Percentiles rank a stretch among this genome's conserved stretches.
phyloP scores from a whole-genome alignment of 2,329 filamentous ascomycete species.

The Metarhizium robertsii region DNA sequence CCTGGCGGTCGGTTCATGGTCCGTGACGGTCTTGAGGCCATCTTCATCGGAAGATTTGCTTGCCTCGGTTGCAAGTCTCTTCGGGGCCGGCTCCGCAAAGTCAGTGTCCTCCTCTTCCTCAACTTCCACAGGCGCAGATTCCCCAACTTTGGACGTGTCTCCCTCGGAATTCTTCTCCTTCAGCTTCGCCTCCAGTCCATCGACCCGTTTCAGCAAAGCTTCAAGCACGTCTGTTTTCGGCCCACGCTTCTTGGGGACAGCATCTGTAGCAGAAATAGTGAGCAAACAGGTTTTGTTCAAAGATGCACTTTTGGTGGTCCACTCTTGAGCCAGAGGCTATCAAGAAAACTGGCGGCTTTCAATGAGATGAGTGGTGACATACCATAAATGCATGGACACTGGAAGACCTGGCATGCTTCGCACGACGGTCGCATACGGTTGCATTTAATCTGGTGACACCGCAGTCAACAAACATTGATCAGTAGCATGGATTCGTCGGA shows the following conservation, averaged over 20 bases:
- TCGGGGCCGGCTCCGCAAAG: conserved; percentile 27
- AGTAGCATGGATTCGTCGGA: background rate
- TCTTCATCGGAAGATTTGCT: conserved; percentile 14
- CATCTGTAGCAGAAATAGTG: conserved; percentile 44
- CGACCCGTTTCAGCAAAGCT: conserved; percentile 73
- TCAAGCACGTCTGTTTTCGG: conserved; percentile 87
- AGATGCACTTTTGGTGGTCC: background rate
- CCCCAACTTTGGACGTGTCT: background rate
- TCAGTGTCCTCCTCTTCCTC: conserved; percentile 2
- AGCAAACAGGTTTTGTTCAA: background rate
- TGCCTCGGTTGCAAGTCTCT: conserved; percentile 28
- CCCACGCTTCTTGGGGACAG: conserved; percentile 79
- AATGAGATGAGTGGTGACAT: conserved; percentile 21
- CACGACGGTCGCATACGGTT: conserved; percentile 77
- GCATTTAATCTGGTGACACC: conserved; percentile 69
- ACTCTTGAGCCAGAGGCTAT: background rate
- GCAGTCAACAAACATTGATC: background rate
- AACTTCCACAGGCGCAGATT: background rate
- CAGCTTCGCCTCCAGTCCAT: conserved; percentile 72
- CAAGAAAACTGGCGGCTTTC: background rate
- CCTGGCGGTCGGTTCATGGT: background rate
- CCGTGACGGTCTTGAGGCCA: background rate
- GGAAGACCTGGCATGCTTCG: conserved; percentile 83
- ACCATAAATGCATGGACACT: conserved; percentile 85
- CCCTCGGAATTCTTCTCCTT: conserved; percentile 52